phyloP scores from a whole-genome alignment of 495 filamentous ascomycete species.

The Acidiella bohemica region DNA sequence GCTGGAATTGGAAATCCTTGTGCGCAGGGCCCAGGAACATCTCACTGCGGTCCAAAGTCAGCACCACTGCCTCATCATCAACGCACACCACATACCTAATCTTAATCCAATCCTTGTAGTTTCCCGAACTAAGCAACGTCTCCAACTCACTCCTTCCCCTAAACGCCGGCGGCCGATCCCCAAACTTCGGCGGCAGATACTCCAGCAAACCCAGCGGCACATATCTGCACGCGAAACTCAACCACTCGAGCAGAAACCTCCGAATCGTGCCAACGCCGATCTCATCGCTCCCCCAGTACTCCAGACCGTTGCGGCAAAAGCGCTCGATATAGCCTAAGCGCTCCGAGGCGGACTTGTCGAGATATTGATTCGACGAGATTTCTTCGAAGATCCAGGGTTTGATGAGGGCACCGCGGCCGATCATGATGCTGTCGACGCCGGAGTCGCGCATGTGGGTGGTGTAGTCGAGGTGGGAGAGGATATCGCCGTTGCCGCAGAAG shows the following conservation, averaged over 20 bases:
- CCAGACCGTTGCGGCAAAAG: conserved; percentile 78
- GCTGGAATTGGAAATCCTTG: conserved; percentile 80
- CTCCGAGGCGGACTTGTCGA: conserved; percentile 86
- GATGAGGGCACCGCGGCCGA: conserved; percentile 78
- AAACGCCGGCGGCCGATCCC: conserved; percentile 76
- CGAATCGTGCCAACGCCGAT: conserved; percentile 77
- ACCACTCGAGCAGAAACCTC: conserved; percentile 84
- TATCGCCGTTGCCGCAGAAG: conserved; percentile 94
- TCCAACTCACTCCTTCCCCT: conserved; percentile 79
- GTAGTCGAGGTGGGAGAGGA: conserved; percentile 86
- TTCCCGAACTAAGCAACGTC: conserved; percentile 70
- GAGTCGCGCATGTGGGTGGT: conserved; percentile 60
- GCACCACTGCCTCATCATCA: conserved; percentile 5
- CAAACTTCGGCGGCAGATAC: conserved; percentile 67
- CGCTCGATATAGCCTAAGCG: conserved; percentile 73
- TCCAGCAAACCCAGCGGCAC: conserved; percentile 82
- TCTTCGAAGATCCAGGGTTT: conserved; percentile 99
- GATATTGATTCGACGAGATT: conserved; percentile 77
- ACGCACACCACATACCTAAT: conserved; percentile 55
- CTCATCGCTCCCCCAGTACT: conserved; percentile 91
- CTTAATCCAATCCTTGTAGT: conserved; percentile 97
- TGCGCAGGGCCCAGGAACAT: conserved; percentile 95
- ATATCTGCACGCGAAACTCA: conserved; percentile 85
- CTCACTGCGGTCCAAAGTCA: conserved; percentile 43
- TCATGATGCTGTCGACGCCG: conserved; percentile 78